These are phyloP conservation scores for Ploettnerulaceae sp. DNA, from an alignment of 2,329 filamentous ascomycete species.

Conservation along the genomic window DNA sequence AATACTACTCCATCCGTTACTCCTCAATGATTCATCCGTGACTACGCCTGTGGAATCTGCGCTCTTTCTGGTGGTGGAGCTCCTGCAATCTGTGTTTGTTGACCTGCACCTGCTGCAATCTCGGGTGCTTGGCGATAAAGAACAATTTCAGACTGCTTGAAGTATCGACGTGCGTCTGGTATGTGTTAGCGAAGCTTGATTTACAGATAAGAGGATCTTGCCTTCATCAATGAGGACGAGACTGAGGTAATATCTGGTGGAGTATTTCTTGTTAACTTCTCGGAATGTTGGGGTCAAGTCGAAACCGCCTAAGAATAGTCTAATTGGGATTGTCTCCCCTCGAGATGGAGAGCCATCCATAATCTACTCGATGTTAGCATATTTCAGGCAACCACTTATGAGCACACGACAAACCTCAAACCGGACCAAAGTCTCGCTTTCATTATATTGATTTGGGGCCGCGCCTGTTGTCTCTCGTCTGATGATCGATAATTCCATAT, in stretches of 20 bases:
- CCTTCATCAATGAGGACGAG: constrained; percentile 94
- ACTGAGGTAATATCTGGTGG: constrained; percentile 94
- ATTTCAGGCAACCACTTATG: not conserved
- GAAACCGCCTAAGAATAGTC: constrained; percentile 94
- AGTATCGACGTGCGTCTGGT: constrained; percentile 88
- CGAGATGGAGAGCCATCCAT: constrained; percentile 99
- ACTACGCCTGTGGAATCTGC: constrained; percentile 19
- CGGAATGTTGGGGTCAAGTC: constrained; percentile 97
- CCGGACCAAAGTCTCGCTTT: constrained; percentile 94
- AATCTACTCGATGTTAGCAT: constrained; percentile 52
- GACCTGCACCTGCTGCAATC: constrained; percentile 36
- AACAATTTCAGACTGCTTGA: constrained; percentile 98
- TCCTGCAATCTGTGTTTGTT: constrained; percentile 34
- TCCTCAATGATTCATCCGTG: constrained; percentile 1
- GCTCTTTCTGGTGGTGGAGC: constrained; percentile 32
- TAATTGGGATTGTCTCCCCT: constrained; percentile 89
- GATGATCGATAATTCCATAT: constrained; percentile 99
- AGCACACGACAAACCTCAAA: constrained; percentile 64
- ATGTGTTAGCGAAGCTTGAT: constrained; percentile 15
- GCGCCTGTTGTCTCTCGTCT: constrained; percentile 93
- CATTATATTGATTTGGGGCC: constrained; percentile 98
- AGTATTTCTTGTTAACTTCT: constrained; percentile 99
- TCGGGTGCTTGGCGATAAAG: constrained; percentile 79
- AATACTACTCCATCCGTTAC: constrained; percentile 15
- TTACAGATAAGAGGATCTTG: constrained; percentile 33